Percentiles rank a stretch among this genome's conserved stretches.
These are phyloP conservation scores for Hypoxylon crocopeplum DNA, from an alignment of 495 filamentous ascomycete genomes.

Conservation along the genomic window DNA sequence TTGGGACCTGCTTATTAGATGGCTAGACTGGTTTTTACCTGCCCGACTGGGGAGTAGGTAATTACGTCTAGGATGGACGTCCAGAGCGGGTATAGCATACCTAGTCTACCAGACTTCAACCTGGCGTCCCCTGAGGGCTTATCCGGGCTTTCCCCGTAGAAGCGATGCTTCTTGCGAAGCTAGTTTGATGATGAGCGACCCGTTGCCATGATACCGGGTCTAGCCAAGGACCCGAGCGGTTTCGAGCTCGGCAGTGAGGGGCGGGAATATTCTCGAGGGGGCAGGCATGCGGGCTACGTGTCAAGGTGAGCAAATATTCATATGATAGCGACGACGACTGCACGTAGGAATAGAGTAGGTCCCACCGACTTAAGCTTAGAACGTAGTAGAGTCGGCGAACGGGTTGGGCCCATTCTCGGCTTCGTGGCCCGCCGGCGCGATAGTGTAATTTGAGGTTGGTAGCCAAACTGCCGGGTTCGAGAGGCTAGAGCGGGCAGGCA, in stretches of 20 bases:
- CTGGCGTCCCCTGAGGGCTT: not conserved
- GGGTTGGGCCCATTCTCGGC: constrained; percentile 7
- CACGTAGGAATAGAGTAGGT: constrained; percentile 8
- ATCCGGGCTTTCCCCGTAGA: constrained; percentile 12
- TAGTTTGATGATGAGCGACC: constrained; percentile 1
- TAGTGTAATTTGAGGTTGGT: constrained; percentile 17
- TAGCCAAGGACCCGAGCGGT: constrained; percentile 12
- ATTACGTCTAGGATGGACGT: constrained; percentile 7
- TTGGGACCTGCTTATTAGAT: not conserved
- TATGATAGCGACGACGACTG: not conserved
- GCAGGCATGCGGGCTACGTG: not conserved
- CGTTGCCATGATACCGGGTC: constrained; percentile 4
- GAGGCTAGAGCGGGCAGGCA: constrained; percentile 14
- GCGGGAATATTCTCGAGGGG: constrained; percentile 8
- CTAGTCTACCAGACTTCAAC: not conserved
- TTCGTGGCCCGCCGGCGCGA: constrained; percentile 26
- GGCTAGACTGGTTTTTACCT: not conserved
- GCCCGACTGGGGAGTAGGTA: not conserved
- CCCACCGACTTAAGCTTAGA: constrained; percentile 16
- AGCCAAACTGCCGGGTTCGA: constrained; percentile 31
- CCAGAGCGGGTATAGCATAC: not conserved
- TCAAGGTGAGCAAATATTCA: constrained; percentile 16
- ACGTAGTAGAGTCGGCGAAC: constrained; percentile 11
- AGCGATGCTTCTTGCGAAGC: constrained; percentile 1
- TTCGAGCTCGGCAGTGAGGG: constrained; percentile 17